phyloP scores from a whole-genome alignment of 2,329 filamentous ascomycete genomes.

The Ilyonectria destructans region DNA sequence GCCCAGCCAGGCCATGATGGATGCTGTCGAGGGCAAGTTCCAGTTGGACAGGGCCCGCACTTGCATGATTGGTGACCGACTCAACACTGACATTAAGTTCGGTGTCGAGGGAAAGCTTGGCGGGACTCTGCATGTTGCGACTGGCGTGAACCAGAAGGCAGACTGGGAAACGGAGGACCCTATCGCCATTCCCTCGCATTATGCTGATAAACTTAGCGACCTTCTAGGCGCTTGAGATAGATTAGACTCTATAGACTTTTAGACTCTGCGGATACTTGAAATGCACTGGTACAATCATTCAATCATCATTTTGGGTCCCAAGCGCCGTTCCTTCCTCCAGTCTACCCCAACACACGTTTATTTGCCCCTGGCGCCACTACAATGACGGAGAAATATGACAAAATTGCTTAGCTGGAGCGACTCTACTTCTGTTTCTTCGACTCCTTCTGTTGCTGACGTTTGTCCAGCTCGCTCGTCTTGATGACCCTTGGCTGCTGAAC shows the following conservation, averaged over 20 bases:
- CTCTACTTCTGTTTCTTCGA: slow-evolving; percentile 51
- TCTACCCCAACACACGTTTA: neutral
- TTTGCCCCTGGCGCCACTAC: neutral
- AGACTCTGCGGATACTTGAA: slow-evolving; percentile 20
- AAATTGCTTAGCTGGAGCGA: neutral
- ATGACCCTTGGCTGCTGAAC: slow-evolving; percentile 62
- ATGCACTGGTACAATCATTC: neutral
- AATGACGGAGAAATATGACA: neutral
- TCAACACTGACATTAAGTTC: slow-evolving; percentile 97
- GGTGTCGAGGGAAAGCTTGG: slow-evolving; percentile 92
- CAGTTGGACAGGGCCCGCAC: slow-evolving; percentile 86
- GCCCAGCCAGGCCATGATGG: slow-evolving; percentile 99
- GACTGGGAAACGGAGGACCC: slow-evolving; percentile 83
- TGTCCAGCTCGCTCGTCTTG: slow-evolving; percentile 66
- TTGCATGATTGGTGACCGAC: slow-evolving; percentile 95
- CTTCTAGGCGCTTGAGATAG: slow-evolving; percentile 59
- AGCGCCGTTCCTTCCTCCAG: neutral
- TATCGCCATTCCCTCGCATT: slow-evolving; percentile 82
- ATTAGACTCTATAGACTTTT: slow-evolving; percentile 44
- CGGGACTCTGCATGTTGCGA: slow-evolving; percentile 91
- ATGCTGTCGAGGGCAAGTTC: slow-evolving; percentile 97
- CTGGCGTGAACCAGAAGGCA: slow-evolving; percentile 88
- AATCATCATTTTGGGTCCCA: neutral
- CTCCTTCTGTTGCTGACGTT: slow-evolving; percentile 61
- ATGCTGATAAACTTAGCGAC: slow-evolving; percentile 89